A percentile compares a stretch with the other conserved stretches of the same genome.
Evolutionary conservation across 495 filamentous ascomycete genomes (phyloP).

Genomic region (Lasiosphaeria hispida): DNA sequence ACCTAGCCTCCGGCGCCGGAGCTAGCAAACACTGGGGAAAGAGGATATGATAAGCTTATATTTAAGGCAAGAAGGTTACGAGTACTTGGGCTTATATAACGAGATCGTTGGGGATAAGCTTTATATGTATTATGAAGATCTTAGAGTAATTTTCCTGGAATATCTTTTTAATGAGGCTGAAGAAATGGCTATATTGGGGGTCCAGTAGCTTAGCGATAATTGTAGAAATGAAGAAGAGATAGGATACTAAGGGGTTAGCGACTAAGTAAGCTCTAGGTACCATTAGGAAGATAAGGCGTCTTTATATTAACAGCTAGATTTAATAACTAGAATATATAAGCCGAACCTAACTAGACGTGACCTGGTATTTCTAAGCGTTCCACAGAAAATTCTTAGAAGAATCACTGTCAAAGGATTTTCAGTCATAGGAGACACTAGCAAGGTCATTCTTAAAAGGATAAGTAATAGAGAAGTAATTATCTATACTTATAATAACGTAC

Average conservation of each 20-base stretch:
- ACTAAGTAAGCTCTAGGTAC: neutral
- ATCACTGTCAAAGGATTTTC: constrained; percentile 1
- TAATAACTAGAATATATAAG: neutral
- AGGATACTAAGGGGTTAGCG: neutral
- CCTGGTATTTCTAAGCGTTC: neutral
- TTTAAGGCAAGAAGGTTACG: no score
- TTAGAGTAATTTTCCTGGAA: no score
- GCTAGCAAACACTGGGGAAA: no score
- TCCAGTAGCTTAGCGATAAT: no score
- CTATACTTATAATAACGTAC: neutral
- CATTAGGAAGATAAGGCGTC: neutral
- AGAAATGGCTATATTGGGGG: no score
- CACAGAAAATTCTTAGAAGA: constrained; percentile 1
- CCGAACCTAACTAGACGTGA: neutral
- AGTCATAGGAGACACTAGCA: constrained; percentile 1
- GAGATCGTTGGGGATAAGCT: no score
- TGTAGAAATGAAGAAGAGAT: no score
- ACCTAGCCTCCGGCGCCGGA: neutral
- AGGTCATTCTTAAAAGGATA: neutral
- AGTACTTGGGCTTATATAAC: no score
- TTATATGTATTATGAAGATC: no score
- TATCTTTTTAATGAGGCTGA: no score
- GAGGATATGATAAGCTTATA: no score
- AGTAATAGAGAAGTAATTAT: constrained; percentile 4
- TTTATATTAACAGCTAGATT: constrained; percentile 2